Percentiles rank a stretch among this genome's conserved stretches.
These are phyloP conservation scores for Paecilomyces variotii DNA, from an alignment of 2,329 filamentous ascomycete species.

Conservation along the genomic window DNA sequence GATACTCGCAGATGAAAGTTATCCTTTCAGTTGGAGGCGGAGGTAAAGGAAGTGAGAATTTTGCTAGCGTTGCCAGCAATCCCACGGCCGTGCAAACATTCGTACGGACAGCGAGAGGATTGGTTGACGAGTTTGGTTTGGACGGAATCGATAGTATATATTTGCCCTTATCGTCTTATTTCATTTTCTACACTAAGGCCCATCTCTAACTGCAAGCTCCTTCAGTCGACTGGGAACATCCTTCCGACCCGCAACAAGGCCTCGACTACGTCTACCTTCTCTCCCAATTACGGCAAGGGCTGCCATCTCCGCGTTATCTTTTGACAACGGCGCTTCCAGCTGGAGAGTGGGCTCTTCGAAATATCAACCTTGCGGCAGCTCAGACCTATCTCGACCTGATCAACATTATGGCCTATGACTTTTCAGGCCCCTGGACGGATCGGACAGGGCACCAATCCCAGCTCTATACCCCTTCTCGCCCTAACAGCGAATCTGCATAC, in stretches of 20 bases:
- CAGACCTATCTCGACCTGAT: conserved; percentile 63
- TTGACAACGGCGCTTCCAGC: conserved; percentile 67
- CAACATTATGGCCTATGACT: conserved; percentile 76
- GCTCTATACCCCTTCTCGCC: conserved; percentile 52
- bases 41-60: conserved; percentile 55
- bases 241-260: conserved; percentile 57
- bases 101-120: conserved; percentile 55
- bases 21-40: conserved; percentile 69
- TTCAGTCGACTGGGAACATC: conserved; percentile 74
- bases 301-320: conserved; percentile 62
- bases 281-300: conserved; percentile 54
- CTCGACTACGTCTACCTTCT: conserved; percentile 63
- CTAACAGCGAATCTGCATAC: conserved; percentile 47
- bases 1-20: conserved; percentile 63
- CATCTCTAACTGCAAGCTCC: background rate
- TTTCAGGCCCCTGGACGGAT: conserved; percentile 61
- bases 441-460: conserved; percentile 69
- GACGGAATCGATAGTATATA: conserved; percentile 66
- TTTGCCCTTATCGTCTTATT: background rate
- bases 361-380: conserved; percentile 59
- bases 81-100: conserved; percentile 59
- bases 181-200: background rate
- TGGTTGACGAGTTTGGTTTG: conserved; percentile 63
- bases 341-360: conserved; percentile 55
- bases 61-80: conserved; percentile 58